Percentiles rank a stretch among this genome's conserved stretches.
Evolutionary conservation across 768 basidiomycete species (phyloP).

Genomic region (Leccinellum albellum): DNA sequence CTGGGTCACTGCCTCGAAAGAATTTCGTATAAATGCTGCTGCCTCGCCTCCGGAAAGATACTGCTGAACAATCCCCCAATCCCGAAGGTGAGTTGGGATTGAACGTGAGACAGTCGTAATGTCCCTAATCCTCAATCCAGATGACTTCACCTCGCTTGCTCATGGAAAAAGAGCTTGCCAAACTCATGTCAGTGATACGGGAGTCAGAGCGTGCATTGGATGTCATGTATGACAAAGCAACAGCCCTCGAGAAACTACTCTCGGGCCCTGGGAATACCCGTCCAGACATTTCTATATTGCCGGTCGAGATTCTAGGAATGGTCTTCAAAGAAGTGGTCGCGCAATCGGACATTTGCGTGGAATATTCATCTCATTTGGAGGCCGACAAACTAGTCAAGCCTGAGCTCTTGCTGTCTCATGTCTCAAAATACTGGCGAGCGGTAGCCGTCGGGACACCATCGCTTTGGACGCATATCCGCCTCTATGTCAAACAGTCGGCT

Average conservation of each 20-base stretch:
- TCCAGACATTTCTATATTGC: slow-evolving; percentile 18
- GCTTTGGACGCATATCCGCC: slow-evolving; percentile 37
- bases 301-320: slow-evolving; percentile 26
- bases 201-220: slow-evolving; percentile 17
- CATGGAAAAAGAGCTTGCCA: slow-evolving; percentile 13
- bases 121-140: background rate
- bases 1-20: slow-evolving; percentile 6
- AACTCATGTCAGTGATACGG: slow-evolving; percentile 19
- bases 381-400: slow-evolving; percentile 11
- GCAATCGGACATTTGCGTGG: slow-evolving; percentile 1
- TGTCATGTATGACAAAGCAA: slow-evolving; percentile 19
- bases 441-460: slow-evolving; percentile 35
- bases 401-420: slow-evolving; percentile 37
- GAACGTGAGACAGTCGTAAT: background rate
- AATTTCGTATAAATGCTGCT: slow-evolving; percentile 12
- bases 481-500: slow-evolving; percentile 25
- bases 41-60: background rate
- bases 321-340: slow-evolving; percentile 20
- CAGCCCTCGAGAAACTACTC: slow-evolving; percentile 9
- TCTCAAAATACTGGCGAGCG: slow-evolving; percentile 42
- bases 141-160: slow-evolving; percentile 6
- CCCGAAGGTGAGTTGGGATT: slow-evolving; percentile 9
- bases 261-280: background rate
- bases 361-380: slow-evolving; percentile 1
- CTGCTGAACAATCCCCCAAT: background rate